Evolutionary conservation across 2,329 filamentous ascomycete species (phyloP).

Genomic region (Zymoseptoria passerinii): DNA sequence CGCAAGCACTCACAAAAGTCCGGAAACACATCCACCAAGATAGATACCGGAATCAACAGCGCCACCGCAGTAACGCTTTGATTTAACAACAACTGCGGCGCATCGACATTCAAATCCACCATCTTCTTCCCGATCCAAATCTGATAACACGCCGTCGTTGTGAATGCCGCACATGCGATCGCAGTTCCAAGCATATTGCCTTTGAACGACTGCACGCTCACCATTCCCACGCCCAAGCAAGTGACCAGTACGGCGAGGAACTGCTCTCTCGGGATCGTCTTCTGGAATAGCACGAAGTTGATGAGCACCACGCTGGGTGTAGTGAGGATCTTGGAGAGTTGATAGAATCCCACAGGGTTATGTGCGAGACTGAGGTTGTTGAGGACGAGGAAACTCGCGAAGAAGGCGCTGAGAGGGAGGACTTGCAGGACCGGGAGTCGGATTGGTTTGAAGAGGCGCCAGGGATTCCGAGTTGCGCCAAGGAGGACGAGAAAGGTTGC

Average conservation of each 20-base stretch:
- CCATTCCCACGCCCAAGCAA: conserved; percentile 3
- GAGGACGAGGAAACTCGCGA: conserved; percentile 4
- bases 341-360: conserved; percentile 7
- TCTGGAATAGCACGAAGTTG: conserved; percentile 4
- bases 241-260: conserved; percentile 3
- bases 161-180: conserved; percentile 6
- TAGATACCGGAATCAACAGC: conserved; percentile 1
- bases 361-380: conserved; percentile 5
- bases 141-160: conserved; percentile 8
- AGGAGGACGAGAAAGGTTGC: conserved; percentile 5
- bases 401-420: conserved; percentile 6
- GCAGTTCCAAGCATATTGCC: conserved; percentile 1
- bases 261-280: conserved; percentile 1
- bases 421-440: conserved; percentile 3
- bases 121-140: conserved; percentile 10
- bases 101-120: conserved; percentile 5
- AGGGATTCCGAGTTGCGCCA: conserved; percentile 1
- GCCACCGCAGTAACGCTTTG: conserved; percentile 1
- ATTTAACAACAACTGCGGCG: conserved; percentile 6
- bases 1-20: conserved; percentile 3
- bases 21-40: conserved; percentile 2
- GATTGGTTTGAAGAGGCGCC: conserved; percentile 2
- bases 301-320: conserved; percentile 2
- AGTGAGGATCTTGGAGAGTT: conserved; percentile 5
- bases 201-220: conserved; percentile 4